Base-by-base conservation (phyloP, 139 green algal species). In the Chlamydomonas urium region DNA sequence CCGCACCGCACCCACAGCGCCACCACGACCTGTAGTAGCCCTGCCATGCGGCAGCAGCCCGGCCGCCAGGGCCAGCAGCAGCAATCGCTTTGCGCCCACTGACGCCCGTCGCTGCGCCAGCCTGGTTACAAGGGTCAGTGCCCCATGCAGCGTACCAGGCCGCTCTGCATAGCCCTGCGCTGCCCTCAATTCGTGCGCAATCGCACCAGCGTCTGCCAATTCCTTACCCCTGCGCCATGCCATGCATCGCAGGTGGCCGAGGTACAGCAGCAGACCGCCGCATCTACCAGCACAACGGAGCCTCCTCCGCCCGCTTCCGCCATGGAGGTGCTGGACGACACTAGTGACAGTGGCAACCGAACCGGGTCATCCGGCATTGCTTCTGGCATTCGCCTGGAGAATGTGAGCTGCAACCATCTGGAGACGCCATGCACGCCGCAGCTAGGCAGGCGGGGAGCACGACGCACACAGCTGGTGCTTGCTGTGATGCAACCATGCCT, bases 331-430 rank as follows among this genome's bases (percentile, higher is more conserved):
- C 5, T 71, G 24, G 63, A 71, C 37, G 63, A 58, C 37, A 4
- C n/a, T 4, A 50, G 32, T 23, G 24, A 26, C 10, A 57, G 21
- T 31, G 53, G 6, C 38, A 33, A 36, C 10, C 37, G 63, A 4
- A 67, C 63, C 57, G 63, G 63, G 5, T 71, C 63, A 1, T 85
- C 79, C 0, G 82, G 83, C 34, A 87, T 94, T 38, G 75, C 81
- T 31, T 91, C 82, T 1, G 89, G 89, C 21, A 73, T 94, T 28
- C 82, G 87, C 33, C 75, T 94, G 4, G 88, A 94, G 34, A 86
- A 88, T 17, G 88, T 94, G 73, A 87, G 83, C 45, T 23, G 37
- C 24, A 23, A 38, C 23, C 24, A 32, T 6, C 24, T 63, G 56
- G 21, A 63, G 56, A 8, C 10, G 56, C 56, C 56, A 32, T 17